Percentiles rank a stretch among this genome's conserved stretches.
Evolutionary conservation across 2,329 filamentous ascomycete genomes (phyloP).

Genomic region (Alternaria gansuensis): DNA sequence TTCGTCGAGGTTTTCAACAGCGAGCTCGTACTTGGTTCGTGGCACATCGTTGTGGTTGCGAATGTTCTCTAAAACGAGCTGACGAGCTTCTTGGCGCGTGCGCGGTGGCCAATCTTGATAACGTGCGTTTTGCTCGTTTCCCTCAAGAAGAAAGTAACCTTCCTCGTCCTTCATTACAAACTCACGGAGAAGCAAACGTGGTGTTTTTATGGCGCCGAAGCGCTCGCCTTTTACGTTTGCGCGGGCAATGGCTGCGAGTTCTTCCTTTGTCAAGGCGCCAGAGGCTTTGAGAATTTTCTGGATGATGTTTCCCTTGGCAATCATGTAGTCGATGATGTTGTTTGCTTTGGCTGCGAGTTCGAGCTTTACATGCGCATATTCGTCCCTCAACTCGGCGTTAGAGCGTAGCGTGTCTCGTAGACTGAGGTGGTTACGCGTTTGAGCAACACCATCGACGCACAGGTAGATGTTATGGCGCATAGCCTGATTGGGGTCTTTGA

Average conservation of each 20-base stretch:
- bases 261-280: slow-evolving; percentile 28
- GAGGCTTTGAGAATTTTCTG: slow-evolving; percentile 33
- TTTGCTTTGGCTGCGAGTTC: slow-evolving; percentile 29
- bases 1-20: slow-evolving; percentile 30
- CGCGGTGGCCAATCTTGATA: slow-evolving; percentile 42
- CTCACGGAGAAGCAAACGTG: slow-evolving; percentile 41
- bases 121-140: slow-evolving; percentile 34
- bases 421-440: slow-evolving; percentile 52
- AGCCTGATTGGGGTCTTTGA: slow-evolving; percentile 45
- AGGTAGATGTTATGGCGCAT: slow-evolving; percentile 51
- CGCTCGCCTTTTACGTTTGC: slow-evolving; percentile 30
- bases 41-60: slow-evolving; percentile 24
- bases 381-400: slow-evolving; percentile 44
- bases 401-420: slow-evolving; percentile 49
- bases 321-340: slow-evolving; percentile 35
- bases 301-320: slow-evolving; percentile 32
- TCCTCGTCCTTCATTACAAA: slow-evolving; percentile 35
- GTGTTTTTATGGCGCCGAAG: slow-evolving; percentile 33
- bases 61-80: slow-evolving; percentile 33
- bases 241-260: slow-evolving; percentile 29
- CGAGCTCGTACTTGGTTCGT: slow-evolving; percentile 42
- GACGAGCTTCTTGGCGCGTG: slow-evolving; percentile 33
- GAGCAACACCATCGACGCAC: slow-evolving; percentile 45
- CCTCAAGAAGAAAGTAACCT: slow-evolving; percentile 38
- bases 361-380: slow-evolving; percentile 39